Base-by-base conservation (phyloP, 306 rosid genomes). In the Medicago ruthenica region DNA sequence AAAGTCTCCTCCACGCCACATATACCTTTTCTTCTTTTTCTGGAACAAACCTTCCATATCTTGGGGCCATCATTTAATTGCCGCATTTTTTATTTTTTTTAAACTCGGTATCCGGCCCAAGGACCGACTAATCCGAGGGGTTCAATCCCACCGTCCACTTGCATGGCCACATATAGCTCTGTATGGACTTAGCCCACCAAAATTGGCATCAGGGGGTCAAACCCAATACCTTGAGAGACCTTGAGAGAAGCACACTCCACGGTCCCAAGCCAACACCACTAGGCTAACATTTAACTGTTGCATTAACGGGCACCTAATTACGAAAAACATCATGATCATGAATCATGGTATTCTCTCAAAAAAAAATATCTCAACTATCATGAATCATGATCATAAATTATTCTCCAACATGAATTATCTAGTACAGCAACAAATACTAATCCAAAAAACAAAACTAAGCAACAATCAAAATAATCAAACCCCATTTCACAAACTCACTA, bases 71-170 rank as follows among this genome's bases (percentile, higher is more conserved):
- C 17, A 44, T 12, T 67, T 50, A 42, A 67, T 20, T 21, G 39
- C 54, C 12, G 55, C 17, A 67, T 13, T 18, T 27, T 27, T 27
- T 27, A 42, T 67, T 67, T 54, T 4, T 42, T 7, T 42, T 42
- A 13, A 42, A 36, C 11, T 22, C 34, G 21, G 12, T 13, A 67
- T 42, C 44, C 4, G 13, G 55, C 37, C 44, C 37, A 31, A 18
- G 55, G 39, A 7, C 5, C 4, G 1, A 27, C 31, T 27, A 27
- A 27, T 27, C 31, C 63, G 4, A 24, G 1, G 27, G 27, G 27
- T 87, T 89, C 12, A 82, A 57, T 39, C 86, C 86, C 13, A 79
- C 96, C 81, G 90, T 64, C 37, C 71, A 20, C 4, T 27, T 27
- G 4, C 31, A 27, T 4, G 31, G 27, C 27, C 27, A 1, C 27